Percentiles rank a stretch among this genome's conserved stretches.
Conservation (phyloP, 495 filamentous ascomycete species). For the Neurospora sp. region DNA sequence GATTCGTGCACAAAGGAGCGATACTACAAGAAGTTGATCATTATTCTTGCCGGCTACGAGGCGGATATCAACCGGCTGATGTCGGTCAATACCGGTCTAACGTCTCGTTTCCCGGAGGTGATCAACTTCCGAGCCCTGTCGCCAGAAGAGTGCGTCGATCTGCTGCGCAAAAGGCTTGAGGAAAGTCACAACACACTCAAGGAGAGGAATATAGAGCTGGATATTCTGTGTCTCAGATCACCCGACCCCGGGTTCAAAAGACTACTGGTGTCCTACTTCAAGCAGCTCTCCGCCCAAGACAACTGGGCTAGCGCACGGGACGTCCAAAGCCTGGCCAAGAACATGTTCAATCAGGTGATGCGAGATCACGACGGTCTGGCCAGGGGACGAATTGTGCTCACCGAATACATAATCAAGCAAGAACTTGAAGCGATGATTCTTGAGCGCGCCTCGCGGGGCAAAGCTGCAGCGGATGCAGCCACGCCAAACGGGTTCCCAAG, state of each 20-base stretch:
- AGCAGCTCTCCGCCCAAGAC: conserved; percentile 30
- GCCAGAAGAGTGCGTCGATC: conserved; percentile 34
- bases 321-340: conserved; percentile 46
- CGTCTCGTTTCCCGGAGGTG: conserved; percentile 49
- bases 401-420: conserved; percentile 23
- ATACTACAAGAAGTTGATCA: conserved; percentile 54
- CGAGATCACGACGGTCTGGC: conserved; percentile 16
- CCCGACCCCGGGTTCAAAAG: conserved; percentile 9
- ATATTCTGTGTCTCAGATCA: conserved; percentile 27
- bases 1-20: conserved; percentile 55
- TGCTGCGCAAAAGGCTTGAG: conserved; percentile 22
- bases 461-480: background rate
- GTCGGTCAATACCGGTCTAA: conserved; percentile 48
- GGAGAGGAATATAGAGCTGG: conserved; percentile 19
- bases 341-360: conserved; percentile 38
- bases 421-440: conserved; percentile 35
- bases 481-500: background rate
- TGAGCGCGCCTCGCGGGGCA: conserved; percentile 28
- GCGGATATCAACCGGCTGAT: conserved; percentile 62
- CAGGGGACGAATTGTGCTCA: conserved; percentile 11
- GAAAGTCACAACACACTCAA: conserved; percentile 11
- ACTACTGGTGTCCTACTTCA: conserved; percentile 28
- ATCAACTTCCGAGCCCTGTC: conserved; percentile 41
- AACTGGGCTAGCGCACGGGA: conserved; percentile 64
- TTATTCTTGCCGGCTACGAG: conserved; percentile 69